Conservation (phyloP, 1,284 basidiomycete species). For the Cutaneotrichosporon sp. region DNA sequence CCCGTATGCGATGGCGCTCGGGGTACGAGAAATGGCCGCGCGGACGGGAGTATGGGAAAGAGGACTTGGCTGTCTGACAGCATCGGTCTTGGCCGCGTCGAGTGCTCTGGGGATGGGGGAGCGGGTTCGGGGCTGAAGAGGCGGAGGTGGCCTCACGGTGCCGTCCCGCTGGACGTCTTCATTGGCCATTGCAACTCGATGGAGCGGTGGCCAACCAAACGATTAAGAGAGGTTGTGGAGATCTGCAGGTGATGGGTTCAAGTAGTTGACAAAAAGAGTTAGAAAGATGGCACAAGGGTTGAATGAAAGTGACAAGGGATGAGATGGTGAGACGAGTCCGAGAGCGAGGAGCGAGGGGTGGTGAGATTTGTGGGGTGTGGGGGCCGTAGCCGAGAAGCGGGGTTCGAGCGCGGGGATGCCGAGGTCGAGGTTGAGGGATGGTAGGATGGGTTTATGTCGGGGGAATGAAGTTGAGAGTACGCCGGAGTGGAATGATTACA, state of each 20-base stretch:
- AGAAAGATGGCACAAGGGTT: not conserved
- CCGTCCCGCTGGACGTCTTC: conserved; percentile 7
- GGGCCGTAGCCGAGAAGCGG: conserved; percentile 6
- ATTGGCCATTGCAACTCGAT: not conserved
- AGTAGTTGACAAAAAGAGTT: not conserved
- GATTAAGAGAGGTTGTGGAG: not conserved
- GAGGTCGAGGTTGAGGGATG: not conserved
- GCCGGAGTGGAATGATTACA: conserved; percentile 3
- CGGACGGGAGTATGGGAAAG: conserved; percentile 18
- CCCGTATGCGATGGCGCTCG: conserved; percentile 19
- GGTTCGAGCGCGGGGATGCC: not conserved
- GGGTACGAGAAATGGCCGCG: conserved; percentile 7
- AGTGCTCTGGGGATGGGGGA: conserved; percentile 17
- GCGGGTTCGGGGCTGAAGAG: conserved; percentile 19
- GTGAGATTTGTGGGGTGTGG: not conserved
- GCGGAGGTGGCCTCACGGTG: conserved; percentile 12
- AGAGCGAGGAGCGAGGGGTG: not conserved
- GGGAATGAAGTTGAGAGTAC: not conserved
- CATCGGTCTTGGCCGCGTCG: conserved; percentile 10
- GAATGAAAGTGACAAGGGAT: not conserved
- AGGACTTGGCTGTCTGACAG: conserved; percentile 3
- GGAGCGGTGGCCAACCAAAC: not conserved
- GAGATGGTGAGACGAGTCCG: not conserved
- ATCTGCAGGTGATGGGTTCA: not conserved
- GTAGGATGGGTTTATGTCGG: not conserved